phyloP scores from a whole-genome alignment of 768 basidiomycete genomes.

The Cyclocybe aegerita region DNA sequence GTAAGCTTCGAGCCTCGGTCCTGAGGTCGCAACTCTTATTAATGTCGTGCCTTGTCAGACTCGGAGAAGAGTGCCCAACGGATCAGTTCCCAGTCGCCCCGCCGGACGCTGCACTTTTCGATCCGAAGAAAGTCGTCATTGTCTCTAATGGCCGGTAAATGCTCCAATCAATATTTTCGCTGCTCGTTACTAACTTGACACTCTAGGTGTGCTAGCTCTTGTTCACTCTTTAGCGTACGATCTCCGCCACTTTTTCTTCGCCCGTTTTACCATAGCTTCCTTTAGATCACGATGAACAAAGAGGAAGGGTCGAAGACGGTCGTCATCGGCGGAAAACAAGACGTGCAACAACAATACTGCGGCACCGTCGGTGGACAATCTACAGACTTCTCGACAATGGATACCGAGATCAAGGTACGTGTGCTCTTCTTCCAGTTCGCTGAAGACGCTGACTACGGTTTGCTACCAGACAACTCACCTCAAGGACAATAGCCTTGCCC shows the following conservation, averaged over 20 bases:
- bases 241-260: slow-evolving; percentile 9
- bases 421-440: not conserved
- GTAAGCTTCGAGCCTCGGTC: slow-evolving; percentile 20
- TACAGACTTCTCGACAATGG: slow-evolving; percentile 57
- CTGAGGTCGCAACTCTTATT: not conserved
- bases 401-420: slow-evolving; percentile 57
- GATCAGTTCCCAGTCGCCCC: slow-evolving; percentile 26
- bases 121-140: slow-evolving; percentile 51
- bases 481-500: slow-evolving; percentile 56
- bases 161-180: not conserved
- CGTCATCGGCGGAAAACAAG: slow-evolving; percentile 53
- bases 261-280: not conserved
- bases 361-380: slow-evolving; percentile 66
- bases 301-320: slow-evolving; percentile 55
- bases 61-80: slow-evolving; percentile 44
- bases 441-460: not conserved
- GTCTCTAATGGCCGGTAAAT: slow-evolving; percentile 51
- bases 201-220: slow-evolving; percentile 48
- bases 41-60: slow-evolving; percentile 23
- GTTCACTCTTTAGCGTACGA: slow-evolving; percentile 46
- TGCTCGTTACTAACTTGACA: not conserved
- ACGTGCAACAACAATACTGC: slow-evolving; percentile 54
- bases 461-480: slow-evolving; percentile 43
- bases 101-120: slow-evolving; percentile 48
- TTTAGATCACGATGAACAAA: slow-evolving; percentile 59